Base-by-base conservation (phyloP, 441 rosid species). In the Aleurites moluccanus region DNA sequence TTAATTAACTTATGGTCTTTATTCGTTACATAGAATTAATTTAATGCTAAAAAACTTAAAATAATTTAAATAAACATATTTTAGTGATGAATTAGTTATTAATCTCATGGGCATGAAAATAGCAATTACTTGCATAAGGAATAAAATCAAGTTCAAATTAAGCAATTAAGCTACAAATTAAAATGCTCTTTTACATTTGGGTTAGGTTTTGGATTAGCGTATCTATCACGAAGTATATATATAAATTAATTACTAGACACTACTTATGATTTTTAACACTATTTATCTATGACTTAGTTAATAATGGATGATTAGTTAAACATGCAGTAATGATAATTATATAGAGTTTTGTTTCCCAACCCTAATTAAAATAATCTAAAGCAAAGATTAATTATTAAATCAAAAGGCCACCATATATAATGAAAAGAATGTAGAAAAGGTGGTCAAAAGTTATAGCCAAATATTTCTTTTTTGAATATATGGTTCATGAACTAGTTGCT, bases 401-500 rank as follows among this genome's bases (percentile, higher is more conserved):
- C 0, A 25, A 23, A 6, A 2, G n/a, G 14, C 14, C 9, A n/a
- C 23, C n/a, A n/a, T n/a, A n/a, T 25, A 45, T 14, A 67, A 67
- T 30, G 28, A n/a, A 52, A 64, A 35, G 27, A 38, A 15, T 64
- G 0, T 10, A 16, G 18, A 21, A 50, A 52, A 64, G 56, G 52
- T 67, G 25, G 77, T 64, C 64, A 73, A 73, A 73, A 64, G 53
- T 7, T 30, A 25, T 3, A 27, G 18, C 23, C 33, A 52, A 23
- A 4, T 1, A 4, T 62, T 33, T 18, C 28, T 15, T 16, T 20
- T 33, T 65, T 21, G 3, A 45, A 69, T 68, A 62, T 69, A 50
- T 50, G 79, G 70, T 76, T 63, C 74, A 69, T 63, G 70, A 63
- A 76, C 52, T 57, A 44, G 16, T 38, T 28, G 30, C 0, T 23